Percentiles rank a stretch among this genome's conserved stretches.
Evolutionary conservation across 352 stramenopile species (phyloP).

Genomic region (Phytophthora cactorum): DNA sequence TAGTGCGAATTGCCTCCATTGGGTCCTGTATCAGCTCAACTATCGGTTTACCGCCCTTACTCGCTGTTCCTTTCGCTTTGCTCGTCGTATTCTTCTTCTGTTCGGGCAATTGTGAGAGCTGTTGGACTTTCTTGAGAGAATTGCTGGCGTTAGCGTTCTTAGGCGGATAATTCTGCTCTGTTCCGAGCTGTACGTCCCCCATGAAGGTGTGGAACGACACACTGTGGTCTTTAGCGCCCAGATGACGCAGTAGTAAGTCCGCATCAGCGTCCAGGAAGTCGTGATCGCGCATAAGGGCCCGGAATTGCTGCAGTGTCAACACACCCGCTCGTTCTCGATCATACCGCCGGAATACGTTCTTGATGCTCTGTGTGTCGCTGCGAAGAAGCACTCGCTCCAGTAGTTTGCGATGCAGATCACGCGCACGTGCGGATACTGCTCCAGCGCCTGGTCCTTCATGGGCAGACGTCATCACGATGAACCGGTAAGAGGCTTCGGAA

Average conservation of each 20-base stretch:
- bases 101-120: conserved; percentile 2
- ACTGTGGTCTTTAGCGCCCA: conserved; percentile 39
- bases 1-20: conserved; percentile 61
- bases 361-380: conserved; percentile 61
- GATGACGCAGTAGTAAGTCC: conserved; percentile 54
- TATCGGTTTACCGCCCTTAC: conserved; percentile 8
- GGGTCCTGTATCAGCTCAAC: conserved; percentile 34
- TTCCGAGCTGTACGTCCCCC: conserved; percentile 40
- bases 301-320: conserved; percentile 54
- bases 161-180: conserved; percentile 48
- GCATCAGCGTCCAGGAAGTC: conserved; percentile 58
- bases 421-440: conserved; percentile 17
- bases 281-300: conserved; percentile 57
- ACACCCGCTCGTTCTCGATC: conserved; percentile 54
- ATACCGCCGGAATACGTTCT: conserved; percentile 74
- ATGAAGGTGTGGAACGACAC: conserved; percentile 69
- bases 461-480: conserved; percentile 18
- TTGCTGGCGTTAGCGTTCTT: conserved; percentile 10
- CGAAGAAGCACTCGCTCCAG: conserved; percentile 63
- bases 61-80: conserved; percentile 14
- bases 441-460: conserved; percentile 1
- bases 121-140: conserved; percentile 25
- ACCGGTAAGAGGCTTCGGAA: not conserved
- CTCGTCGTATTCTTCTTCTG: conserved; percentile 15
- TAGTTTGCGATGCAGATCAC: conserved; percentile 62